Evolutionary conservation across 345 rosid species (phyloP), one percentile per base, ranked within the genome.

Genomic region (Rhodamnia argentea): DNA sequence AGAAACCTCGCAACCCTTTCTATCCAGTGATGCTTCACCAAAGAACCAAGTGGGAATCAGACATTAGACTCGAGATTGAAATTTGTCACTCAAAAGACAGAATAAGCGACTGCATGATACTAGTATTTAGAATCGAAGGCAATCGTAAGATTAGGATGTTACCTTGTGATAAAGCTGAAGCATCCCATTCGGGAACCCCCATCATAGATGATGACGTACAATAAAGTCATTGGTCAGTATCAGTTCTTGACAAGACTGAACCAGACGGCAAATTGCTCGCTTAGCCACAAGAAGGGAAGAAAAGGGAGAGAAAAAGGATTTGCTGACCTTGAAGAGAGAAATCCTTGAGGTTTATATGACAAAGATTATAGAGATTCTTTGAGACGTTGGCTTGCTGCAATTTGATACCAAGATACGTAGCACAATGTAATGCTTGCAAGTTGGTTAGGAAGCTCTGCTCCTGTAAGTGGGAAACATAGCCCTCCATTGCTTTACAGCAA

Each of bases 401-500:
- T 89, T 89, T 90, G 87, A 90, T 84, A 32, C 94, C 94, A 5
- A 93, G 93, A 27, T 86, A 88, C 40, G 92, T 88, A 83, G 95
- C 94, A 87, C 95, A 93, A 87, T 93, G 89, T 87, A 92, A 74
- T n/a, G 93, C 95, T 70, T 93, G 95, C 89, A 93, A 90, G 87
- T 93, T 93, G 37, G 95, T 93, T 51, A 93, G 85, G 74, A 93
- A 89, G 87, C 94, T 91, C 88, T 93, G 95, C 87, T 91, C 89
- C 82, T 93, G 95, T 87, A 93, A 89, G 86, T 88, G 92, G 53
- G 95, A 90, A 52, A 92, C 87, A 54, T 93, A 93, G 85, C 88
- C 89, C 52, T 88, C 92, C 94, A 92, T 84, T 55, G 93, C 93
- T 52, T 64, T 82, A 42, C 95, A 93, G 87, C 95, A 93, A 81